These are phyloP conservation scores for Malus domestica DNA, from an alignment of 306 rosid species.

Conservation along the genomic window ASM211411v1 NC_041790.1:6688501-6689000, in stretches of 20 bases:
- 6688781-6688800: conserved; percentile 34
- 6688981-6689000: conserved; percentile 42
- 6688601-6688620: conserved; percentile 39
- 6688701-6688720: conserved; percentile 44
- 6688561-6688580: conserved; percentile 65
- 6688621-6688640: conserved; percentile 36
- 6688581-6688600: conserved; percentile 40
- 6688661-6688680: conserved; percentile 57
- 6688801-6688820: conserved; percentile 46
- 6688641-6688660: conserved; percentile 54
- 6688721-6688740: conserved; percentile 37
- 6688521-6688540: conserved; percentile 42
- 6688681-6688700: conserved; percentile 35
- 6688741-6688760: conserved; percentile 29
- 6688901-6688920: conserved; percentile 45
- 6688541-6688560: conserved; percentile 65
- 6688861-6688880: conserved; percentile 67
- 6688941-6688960: conserved; percentile 74
- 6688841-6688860: conserved; percentile 62
- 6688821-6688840: conserved; percentile 56
- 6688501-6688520: conserved; percentile 50
- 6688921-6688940: conserved; percentile 48
- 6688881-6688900: conserved; percentile 43
- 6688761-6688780: conserved; percentile 50
- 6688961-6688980: conserved; percentile 47